These are phyloP conservation scores for Flueggea neowawraea DNA, from an alignment of 441 rosid species.

Conservation along the genomic window DNA sequence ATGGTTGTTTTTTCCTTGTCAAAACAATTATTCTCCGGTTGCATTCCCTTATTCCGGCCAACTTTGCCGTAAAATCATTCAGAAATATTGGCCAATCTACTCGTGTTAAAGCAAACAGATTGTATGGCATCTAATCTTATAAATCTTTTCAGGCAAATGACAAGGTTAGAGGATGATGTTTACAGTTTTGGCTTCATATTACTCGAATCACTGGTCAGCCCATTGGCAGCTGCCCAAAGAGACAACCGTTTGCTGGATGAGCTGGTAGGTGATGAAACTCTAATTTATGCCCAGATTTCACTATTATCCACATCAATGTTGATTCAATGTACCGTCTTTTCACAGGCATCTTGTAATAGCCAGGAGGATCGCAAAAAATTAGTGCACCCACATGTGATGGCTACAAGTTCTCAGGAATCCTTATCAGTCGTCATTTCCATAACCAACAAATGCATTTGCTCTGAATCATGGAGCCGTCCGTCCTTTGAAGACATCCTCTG, in stretches of 20 bases:
- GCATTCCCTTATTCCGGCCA: neutral
- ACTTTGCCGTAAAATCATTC: neutral
- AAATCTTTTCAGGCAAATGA: constrained; percentile 36
- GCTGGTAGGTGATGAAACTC: constrained; percentile 28
- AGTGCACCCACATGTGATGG: constrained; percentile 37
- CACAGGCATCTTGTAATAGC: constrained; percentile 41
- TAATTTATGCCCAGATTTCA: neutral
- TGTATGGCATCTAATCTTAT: neutral
- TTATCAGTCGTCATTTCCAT: constrained; percentile 42
- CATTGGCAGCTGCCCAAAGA: constrained; percentile 27
- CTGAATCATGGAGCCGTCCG: constrained; percentile 45
- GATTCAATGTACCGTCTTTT: neutral
- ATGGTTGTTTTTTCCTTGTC: neutral
- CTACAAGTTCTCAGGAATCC: constrained; percentile 45
- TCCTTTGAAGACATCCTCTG: constrained; percentile 55
- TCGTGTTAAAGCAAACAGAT: neutral
- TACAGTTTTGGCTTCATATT: constrained; percentile 49
- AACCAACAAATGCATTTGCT: constrained; percentile 43
- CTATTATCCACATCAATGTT: neutral
- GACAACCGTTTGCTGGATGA: constrained; percentile 29
- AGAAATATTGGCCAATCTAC: neutral
- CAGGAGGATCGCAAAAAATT: constrained; percentile 26
- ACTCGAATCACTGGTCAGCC: constrained; percentile 38
- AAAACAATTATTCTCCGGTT: neutral
- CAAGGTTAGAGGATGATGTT: constrained; percentile 47